These are phyloP conservation scores for Grigorovia jiainica DNA, from an alignment of 805 yeast species.

Conservation along the genomic window DNA sequence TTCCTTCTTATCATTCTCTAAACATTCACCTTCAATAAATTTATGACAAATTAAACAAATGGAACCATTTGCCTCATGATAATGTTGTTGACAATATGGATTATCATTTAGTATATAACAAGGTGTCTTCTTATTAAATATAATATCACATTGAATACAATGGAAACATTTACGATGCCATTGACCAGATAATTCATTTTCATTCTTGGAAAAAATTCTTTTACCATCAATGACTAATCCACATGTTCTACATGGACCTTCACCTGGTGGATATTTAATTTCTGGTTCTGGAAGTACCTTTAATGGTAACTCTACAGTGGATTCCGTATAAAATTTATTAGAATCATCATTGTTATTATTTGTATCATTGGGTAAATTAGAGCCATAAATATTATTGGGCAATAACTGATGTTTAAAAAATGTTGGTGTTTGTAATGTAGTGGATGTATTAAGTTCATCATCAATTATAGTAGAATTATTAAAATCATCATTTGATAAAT, in stretches of 20 bases:
- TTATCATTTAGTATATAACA: slow-evolving; percentile 70
- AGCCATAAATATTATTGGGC: neutral
- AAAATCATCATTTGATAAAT: neutral
- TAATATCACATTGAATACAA: slow-evolving; percentile 54
- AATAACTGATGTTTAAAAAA: slow-evolving; percentile 15
- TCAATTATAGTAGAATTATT: neutral
- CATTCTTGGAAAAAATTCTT: slow-evolving; percentile 75
- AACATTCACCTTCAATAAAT: slow-evolving; percentile 87
- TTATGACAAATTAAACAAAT: slow-evolving; percentile 60
- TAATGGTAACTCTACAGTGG: neutral
- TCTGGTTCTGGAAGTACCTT: neutral
- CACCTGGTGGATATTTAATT: slow-evolving; percentile 42
- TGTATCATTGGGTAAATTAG: neutral
- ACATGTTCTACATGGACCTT: slow-evolving; percentile 80
- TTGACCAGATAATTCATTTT: slow-evolving; percentile 63
- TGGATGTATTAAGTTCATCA: neutral
- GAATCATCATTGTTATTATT: neutral
- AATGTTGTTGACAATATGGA: slow-evolving; percentile 77
- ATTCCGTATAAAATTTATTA: neutral
- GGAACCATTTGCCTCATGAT: slow-evolving; percentile 66
- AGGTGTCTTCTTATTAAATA: slow-evolving; percentile 51
- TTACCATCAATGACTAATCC: slow-evolving; percentile 42
- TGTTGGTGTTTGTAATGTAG: slow-evolving; percentile 11
- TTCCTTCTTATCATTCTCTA: slow-evolving; percentile 63
- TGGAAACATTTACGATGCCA: slow-evolving; percentile 91